Percentiles rank a stretch among this genome's conserved stretches.
Evolutionary conservation across 2,329 filamentous ascomycete genomes (phyloP).

Genomic region (Cucurbitaria berberidis): DNA sequence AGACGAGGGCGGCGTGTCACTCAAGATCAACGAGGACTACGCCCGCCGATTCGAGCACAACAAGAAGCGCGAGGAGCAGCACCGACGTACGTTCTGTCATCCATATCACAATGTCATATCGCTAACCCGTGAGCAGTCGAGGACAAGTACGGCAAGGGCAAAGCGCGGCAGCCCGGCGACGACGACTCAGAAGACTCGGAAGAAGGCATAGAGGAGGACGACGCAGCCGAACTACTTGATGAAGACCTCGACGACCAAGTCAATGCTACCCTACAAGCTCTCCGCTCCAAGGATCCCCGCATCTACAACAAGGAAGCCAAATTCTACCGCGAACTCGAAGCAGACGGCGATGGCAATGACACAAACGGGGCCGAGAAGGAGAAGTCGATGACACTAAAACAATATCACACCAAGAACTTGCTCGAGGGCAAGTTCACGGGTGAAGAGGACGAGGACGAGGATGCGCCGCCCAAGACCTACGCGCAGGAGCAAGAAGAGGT

Average conservation of each 20-base stretch:
- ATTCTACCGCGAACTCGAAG: slow-evolving; percentile 75
- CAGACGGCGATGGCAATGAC: slow-evolving; percentile 47
- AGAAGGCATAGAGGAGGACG: slow-evolving; percentile 81
- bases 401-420: slow-evolving; percentile 94
- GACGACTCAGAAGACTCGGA: slow-evolving; percentile 59
- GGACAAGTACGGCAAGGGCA: slow-evolving; percentile 74
- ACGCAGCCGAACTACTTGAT: slow-evolving; percentile 85
- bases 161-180: slow-evolving; percentile 47
- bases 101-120: neutral
- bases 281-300: slow-evolving; percentile 86
- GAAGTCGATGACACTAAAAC: slow-evolving; percentile 82
- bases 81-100: slow-evolving; percentile 61
- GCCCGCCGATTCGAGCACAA: slow-evolving; percentile 93
- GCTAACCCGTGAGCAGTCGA: slow-evolving; percentile 68
- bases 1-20: slow-evolving; percentile 32
- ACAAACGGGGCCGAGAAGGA: slow-evolving; percentile 65
- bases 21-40: slow-evolving; percentile 91
- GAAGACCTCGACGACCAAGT: slow-evolving; percentile 86
- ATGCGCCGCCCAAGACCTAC: slow-evolving; percentile 71
- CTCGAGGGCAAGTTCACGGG: slow-evolving; percentile 71
- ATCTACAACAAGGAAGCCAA: slow-evolving; percentile 82
- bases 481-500: slow-evolving; percentile 85
- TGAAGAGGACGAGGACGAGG: slow-evolving; percentile 62
- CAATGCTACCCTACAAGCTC: slow-evolving; percentile 82
- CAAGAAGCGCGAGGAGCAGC: slow-evolving; percentile 90